Percentiles rank a stretch among this genome's conserved stretches.
Evolutionary conservation across 139 green algal species (phyloP).

Genomic region (Limnomonas spitsbergensis): DNA sequence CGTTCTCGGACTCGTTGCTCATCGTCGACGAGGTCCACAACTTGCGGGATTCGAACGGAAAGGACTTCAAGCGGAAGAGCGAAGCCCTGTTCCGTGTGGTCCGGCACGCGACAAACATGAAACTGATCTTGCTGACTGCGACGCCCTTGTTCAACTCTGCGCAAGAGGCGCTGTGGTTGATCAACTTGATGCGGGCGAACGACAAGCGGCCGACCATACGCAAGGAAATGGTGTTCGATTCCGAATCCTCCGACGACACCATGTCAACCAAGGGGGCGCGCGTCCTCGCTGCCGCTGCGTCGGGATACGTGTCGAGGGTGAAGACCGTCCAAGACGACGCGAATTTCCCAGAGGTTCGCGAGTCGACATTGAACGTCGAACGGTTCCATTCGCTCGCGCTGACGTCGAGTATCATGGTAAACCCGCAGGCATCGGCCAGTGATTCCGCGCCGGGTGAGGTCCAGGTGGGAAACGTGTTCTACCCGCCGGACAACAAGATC

Average conservation of each 20-base stretch:
- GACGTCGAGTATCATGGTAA: no score
- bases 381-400: no score
- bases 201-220: background rate
- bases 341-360: no score
- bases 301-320: no score
- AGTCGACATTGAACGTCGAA: no score
- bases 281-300: no score
- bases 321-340: no score
- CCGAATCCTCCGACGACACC: no score
- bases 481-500: background rate
- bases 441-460: no score
- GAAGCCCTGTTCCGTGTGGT: slow-evolving; percentile 2
- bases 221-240: background rate
- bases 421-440: no score
- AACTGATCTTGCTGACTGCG: slow-evolving; percentile 20
- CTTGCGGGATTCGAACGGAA: background rate
- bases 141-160: slow-evolving; percentile 30
- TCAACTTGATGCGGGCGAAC: slow-evolving; percentile 20
- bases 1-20: slow-evolving; percentile 9
- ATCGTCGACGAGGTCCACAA: slow-evolving; percentile 29
- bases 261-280: no score
- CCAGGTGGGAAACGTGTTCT: no score
- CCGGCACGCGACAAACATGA: background rate
- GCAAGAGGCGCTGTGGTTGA: background rate
- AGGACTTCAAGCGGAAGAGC: background rate